Percentiles rank a stretch among this genome's conserved stretches.
Conservation (phyloP, 306 rosid species). For the Datisca glomerata region DNA sequence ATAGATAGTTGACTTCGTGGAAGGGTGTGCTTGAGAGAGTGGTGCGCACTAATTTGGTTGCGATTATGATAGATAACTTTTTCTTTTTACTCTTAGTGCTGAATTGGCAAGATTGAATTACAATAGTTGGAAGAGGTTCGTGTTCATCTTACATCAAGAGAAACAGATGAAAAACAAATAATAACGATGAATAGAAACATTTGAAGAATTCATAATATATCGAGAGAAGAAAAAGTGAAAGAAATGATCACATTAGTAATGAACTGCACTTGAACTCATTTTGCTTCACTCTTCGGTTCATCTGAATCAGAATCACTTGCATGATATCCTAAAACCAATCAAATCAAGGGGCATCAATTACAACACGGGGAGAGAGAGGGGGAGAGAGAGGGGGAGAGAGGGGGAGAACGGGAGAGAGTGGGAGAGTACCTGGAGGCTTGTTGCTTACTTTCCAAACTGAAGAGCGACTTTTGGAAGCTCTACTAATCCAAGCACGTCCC, state of each 20-base stretch:
- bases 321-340: slow-evolving; percentile 39
- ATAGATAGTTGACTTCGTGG: too few relatives aligned
- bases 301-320: slow-evolving; percentile 79
- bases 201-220: too few relatives aligned
- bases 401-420: neutral
- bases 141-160: too few relatives aligned
- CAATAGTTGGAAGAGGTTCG: too few relatives aligned
- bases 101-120: too few relatives aligned
- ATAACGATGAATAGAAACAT: too few relatives aligned
- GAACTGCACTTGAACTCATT: slow-evolving; percentile 14
- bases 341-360: slow-evolving; percentile 3
- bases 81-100: too few relatives aligned
- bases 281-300: slow-evolving; percentile 22
- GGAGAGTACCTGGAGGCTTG: slow-evolving; percentile 51
- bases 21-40: too few relatives aligned
- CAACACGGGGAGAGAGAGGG: slow-evolving; percentile 4
- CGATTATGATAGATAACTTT: too few relatives aligned
- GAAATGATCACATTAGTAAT: slow-evolving; percentile 16
- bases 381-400: neutral
- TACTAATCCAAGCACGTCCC: slow-evolving; percentile 66
- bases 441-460: slow-evolving; percentile 41
- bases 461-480: slow-evolving; percentile 39
- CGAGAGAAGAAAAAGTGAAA: neutral
- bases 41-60: too few relatives aligned
- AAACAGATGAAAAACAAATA: too few relatives aligned